phyloP scores from a whole-genome alignment of 2,329 filamentous ascomycete genomes.

The Diplodia intermedia region DNA sequence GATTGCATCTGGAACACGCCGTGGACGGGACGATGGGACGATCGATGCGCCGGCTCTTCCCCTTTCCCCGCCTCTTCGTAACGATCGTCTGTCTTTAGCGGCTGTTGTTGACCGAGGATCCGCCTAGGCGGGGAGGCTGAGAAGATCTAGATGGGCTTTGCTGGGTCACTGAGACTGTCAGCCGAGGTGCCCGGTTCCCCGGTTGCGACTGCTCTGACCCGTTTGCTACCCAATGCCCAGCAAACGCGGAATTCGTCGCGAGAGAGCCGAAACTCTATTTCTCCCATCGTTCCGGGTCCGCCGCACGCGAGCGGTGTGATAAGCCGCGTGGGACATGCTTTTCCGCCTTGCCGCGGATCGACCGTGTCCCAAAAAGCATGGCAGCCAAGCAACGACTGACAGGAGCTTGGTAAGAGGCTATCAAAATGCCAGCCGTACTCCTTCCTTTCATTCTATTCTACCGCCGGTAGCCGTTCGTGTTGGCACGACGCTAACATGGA shows the following conservation, averaged over 20 bases:
- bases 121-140: neutral
- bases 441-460: neutral
- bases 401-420: neutral
- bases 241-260: neutral
- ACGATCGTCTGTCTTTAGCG: neutral
- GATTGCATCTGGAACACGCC: neutral
- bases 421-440: neutral
- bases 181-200: neutral
- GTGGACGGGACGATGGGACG: neutral
- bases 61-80: neutral
- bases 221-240: neutral
- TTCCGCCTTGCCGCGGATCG: neutral
- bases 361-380: neutral
- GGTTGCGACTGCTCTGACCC: neutral
- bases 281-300: neutral
- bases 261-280: neutral
- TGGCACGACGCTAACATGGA: neutral
- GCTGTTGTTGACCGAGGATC: neutral
- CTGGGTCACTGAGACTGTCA: neutral
- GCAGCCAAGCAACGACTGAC: neutral
- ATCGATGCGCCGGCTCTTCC: neutral
- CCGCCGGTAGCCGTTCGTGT: neutral
- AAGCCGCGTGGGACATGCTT: neutral
- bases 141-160: neutral
- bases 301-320: slow-evolving; percentile 7